Conservation (phyloP, 2,329 filamentous ascomycete species). For the Phialophora chinensis region DNA sequence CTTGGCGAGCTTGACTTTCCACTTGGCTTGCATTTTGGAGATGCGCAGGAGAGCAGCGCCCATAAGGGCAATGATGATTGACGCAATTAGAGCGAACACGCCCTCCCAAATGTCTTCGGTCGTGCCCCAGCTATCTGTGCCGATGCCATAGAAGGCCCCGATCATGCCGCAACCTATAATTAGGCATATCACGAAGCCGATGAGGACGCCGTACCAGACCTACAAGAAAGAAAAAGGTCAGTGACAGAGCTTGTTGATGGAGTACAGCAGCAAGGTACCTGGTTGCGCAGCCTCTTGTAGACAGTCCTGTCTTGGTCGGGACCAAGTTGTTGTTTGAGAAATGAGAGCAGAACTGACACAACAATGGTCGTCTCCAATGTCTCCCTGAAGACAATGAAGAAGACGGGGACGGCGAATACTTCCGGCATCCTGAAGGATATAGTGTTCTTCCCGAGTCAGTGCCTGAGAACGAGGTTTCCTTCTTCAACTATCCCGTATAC, state of each 20-base stretch:
- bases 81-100: constrained; percentile 74
- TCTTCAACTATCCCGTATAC: background rate
- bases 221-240: constrained; percentile 42
- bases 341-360: constrained; percentile 83
- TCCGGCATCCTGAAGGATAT: constrained; percentile 58
- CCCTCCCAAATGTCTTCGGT: constrained; percentile 83
- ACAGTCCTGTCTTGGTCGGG: constrained; percentile 65
- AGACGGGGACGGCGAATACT: constrained; percentile 80
- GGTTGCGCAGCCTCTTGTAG: constrained; percentile 71
- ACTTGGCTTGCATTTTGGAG: constrained; percentile 83
- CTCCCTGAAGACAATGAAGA: constrained; percentile 90
- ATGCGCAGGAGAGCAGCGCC: constrained; percentile 80
- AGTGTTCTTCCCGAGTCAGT: background rate
- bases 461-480: background rate
- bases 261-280: constrained; percentile 45
- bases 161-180: constrained; percentile 71
- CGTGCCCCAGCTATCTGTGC: constrained; percentile 68
- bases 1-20: constrained; percentile 79
- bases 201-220: constrained; percentile 71
- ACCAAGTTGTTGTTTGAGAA: constrained; percentile 80
- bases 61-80: constrained; percentile 80
- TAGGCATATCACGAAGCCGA: constrained; percentile 69
- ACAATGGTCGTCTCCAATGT: constrained; percentile 82
- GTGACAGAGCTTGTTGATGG: background rate
- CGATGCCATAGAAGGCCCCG: constrained; percentile 73